Evolutionary conservation across 2,329 filamentous ascomycete species (phyloP).

Genomic region (Pseudohalonectria lignicola): DNA sequence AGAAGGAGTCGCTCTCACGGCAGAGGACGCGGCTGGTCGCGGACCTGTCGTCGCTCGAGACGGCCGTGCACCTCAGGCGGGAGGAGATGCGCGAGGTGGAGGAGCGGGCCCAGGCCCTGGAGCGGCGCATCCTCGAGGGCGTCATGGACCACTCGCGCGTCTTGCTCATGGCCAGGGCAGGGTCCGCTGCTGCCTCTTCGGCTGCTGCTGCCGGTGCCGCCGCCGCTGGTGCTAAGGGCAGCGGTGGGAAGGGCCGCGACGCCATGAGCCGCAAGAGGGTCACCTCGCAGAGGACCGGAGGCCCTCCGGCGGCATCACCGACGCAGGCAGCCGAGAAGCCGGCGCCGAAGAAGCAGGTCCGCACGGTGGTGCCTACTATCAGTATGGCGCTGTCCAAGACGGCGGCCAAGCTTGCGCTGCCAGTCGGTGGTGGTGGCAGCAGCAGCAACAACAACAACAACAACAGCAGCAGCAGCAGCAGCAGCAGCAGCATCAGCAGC

Average conservation of each 20-base stretch:
- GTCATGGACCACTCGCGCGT: conserved; percentile 93
- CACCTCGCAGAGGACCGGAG: conserved; percentile 27
- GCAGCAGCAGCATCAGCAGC: conserved; percentile 23
- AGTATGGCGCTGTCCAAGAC: conserved; percentile 36
- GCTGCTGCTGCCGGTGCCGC: too few species aligned
- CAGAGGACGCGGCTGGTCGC: conserved; percentile 74
- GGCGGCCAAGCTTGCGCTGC: conserved; percentile 28
- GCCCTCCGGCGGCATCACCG: conserved; percentile 3
- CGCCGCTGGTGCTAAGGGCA: background rate
- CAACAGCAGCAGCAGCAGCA: conserved; percentile 51
- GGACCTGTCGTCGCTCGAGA: conserved; percentile 85
- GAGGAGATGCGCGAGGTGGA: conserved; percentile 93
- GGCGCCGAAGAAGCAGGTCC: conserved; percentile 8
- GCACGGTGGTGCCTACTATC: conserved; percentile 25
- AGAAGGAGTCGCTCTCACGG: conserved; percentile 64
- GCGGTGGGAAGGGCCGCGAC: conserved; percentile 31
- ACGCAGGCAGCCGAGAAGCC: conserved; percentile 15
- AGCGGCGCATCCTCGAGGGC: conserved; percentile 86
- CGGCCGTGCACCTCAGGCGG: conserved; percentile 74
- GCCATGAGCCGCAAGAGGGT: conserved; percentile 49
- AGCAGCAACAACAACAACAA: conserved; percentile 55
- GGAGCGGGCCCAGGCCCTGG: conserved; percentile 72
- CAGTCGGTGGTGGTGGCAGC: conserved; percentile 25
- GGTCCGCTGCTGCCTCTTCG: too few species aligned
- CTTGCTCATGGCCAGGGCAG: conserved; percentile 54